Evolutionary conservation across 192 early-diverging fungal species (phyloP), one percentile per base, ranked within the genome.

Genomic region (Coemansia javaensis): DNA sequence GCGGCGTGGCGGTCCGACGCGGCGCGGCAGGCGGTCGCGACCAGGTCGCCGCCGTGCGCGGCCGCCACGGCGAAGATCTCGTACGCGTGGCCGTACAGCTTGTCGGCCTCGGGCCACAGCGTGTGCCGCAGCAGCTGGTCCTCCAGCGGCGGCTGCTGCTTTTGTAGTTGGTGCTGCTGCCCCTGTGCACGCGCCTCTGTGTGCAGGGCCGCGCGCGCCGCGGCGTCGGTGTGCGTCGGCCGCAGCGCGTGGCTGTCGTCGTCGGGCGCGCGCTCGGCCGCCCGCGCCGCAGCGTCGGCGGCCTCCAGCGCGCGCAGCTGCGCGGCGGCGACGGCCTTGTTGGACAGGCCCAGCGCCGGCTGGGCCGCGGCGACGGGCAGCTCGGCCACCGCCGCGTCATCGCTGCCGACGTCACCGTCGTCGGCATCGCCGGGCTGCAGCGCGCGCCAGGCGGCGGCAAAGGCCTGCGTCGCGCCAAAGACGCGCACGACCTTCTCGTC

Each of bases 51-150:
- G 46, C 85, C 66, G 56, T 82, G 82, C 3, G 79, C 75, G 0
- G 85, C 81, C 15, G 86, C 90, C 1, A 92, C 79, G 16, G 83
- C 77, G 36, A 88, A 81, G n/a, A 94, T 50, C 62, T 97, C 96
- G 66, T 90, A 95, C 4, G 84, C 85, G 71, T 98, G 96, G n/a
- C 93, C 96, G 69, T 95, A 97, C 54, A 97, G 78, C 66, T 98
- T 97, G 52, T 94, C 85, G 7, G 84, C 74, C 76, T 98, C 96
- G 2, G 96, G 93, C 96, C 96, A 98, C 15, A 98, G 73, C 22
- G 93, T 93, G 61, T 88, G 80, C 47, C 90, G 87, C 52, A 88
- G 50, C 25, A 97, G 77, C 45, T 90, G 85, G 52, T 94, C 90
- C 64, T 98, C 96, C 51, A 90, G 79, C 7, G 92, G 96, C 40